Conservation (phyloP, 2,329 filamentous ascomycete species). For the Torrubiellomyces zombiae region DNA sequence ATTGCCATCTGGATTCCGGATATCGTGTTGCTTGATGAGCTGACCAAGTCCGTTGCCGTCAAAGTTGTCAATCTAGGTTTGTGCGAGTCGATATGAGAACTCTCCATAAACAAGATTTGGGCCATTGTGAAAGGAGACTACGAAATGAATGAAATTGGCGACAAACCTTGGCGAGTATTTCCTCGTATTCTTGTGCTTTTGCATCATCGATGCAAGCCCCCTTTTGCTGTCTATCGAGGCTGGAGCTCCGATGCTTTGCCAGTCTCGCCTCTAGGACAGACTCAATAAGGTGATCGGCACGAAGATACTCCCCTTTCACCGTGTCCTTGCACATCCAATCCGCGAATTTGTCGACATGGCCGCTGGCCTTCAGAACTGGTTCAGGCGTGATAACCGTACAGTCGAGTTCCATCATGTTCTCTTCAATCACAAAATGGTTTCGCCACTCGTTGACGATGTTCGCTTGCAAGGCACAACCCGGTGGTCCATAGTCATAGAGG, state of each 20-base stretch:
- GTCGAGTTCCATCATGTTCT: slow-evolving; percentile 35
- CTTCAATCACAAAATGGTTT: slow-evolving; percentile 6
- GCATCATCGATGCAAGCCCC: slow-evolving; percentile 83
- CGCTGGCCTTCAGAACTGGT: slow-evolving; percentile 50
- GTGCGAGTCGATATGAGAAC: neutral
- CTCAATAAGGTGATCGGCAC: slow-evolving; percentile 92
- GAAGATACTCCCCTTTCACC: slow-evolving; percentile 90
- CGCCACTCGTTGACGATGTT: slow-evolving; percentile 7
- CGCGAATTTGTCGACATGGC: slow-evolving; percentile 56
- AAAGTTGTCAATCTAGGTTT: slow-evolving; percentile 97
- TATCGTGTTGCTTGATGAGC: slow-evolving; percentile 80
- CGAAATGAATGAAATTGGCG: no score
- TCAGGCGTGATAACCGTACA: slow-evolving; percentile 54
- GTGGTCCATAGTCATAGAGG: slow-evolving; percentile 6
- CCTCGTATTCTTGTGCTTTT: slow-evolving; percentile 77
- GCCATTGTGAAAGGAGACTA: no score
- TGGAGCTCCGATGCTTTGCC: no score
- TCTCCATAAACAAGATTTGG: no score
- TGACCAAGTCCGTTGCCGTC: slow-evolving; percentile 70
- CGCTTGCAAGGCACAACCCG: slow-evolving; percentile 4
- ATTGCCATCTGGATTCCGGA: slow-evolving; percentile 73
- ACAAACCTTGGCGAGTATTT: slow-evolving; percentile 74
- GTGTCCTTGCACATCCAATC: slow-evolving; percentile 81
- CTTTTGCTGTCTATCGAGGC: no score
- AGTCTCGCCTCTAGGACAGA: slow-evolving; percentile 76